Evolutionary conservation across 2,329 filamentous ascomycete genomes (phyloP), one percentile per base, ranked within the genome.

Genomic region (Xenoacremonium recifei): DNA sequence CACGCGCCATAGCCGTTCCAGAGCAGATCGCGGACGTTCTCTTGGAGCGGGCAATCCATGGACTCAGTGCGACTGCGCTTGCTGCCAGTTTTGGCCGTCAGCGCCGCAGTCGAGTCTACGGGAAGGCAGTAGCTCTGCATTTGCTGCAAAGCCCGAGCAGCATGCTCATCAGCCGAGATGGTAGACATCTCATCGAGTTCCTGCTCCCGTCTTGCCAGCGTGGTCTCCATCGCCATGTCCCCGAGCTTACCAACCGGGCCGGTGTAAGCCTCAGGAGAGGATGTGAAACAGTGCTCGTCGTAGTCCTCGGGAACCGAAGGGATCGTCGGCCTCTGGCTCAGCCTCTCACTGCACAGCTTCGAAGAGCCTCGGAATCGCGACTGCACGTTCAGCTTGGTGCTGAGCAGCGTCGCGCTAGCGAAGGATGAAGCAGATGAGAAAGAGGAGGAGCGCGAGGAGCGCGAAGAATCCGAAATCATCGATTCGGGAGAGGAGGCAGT

Each of bases 21-120:
- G 20, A 87, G 68, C 53, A 87, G 71, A 39, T 82, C 76, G 40
- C 83, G 80, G 10, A 87, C 83, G 44, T 84, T 83, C 45, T 85
- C 80, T 57, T 87, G 83, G 7, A 84, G 68, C n/a, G 70, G 65
- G 43, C 72, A 68, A 44, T 86, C 82, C 41, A 77, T 71, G 12
- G 80, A 84, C 6, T 67, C 55, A 12, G 80, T 73, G 37, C 82
- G 72, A 55, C 76, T 78, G 52, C 84, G 77, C 70, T 87, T 87
- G 44, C 68, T 65, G 18, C 72, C 72, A 20, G 57, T 62, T 37
- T 60, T 57, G 36, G 39, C 43, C 39, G 39, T 65, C 21, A 59
- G 54, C n/a, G 54, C 55, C 13, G 66, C 58, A 13, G 62, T 64
- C 40, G 71, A 55, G 50, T 68, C 60, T 17, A 58, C 55, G 21